Percentiles rank a stretch among this genome's conserved stretches.
Conservation (phyloP, 257 asterid species). For the Anisodus tanguticus region DNA sequence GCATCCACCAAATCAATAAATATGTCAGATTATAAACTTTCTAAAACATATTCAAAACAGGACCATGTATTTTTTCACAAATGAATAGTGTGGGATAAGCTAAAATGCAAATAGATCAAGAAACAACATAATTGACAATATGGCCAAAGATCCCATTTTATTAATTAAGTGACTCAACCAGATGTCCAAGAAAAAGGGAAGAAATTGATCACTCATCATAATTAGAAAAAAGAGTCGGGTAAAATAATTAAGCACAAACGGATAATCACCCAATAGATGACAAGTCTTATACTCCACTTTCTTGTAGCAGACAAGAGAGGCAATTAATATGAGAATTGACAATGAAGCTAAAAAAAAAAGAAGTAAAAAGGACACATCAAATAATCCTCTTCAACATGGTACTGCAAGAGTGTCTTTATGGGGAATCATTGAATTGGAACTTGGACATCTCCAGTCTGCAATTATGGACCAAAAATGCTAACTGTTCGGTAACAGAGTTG, state of each 20-base stretch:
- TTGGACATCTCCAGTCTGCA: constrained; percentile 1
- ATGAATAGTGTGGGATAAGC: neutral
- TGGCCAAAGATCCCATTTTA: too few relatives aligned
- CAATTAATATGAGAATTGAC: neutral
- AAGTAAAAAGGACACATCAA: neutral
- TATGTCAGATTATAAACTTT: too few relatives aligned
- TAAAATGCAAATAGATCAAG: too few relatives aligned
- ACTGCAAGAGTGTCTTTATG: neutral
- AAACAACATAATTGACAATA: too few relatives aligned
- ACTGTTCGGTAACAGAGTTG: neutral
- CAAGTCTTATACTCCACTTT: constrained; percentile 3
- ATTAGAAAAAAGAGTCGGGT: neutral
- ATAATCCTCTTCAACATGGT: constrained; percentile 4
- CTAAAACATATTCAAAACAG: too few relatives aligned
- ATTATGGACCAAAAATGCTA: constrained; percentile 3
- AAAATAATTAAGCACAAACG: neutral
- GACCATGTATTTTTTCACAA: neutral
- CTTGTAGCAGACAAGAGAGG: neutral
- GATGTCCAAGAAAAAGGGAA: neutral
- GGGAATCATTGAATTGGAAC: neutral
- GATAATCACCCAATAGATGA: neutral
- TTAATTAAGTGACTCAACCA: too few relatives aligned
- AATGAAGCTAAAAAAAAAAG: neutral
- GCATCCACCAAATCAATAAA: too few relatives aligned
- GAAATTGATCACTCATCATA: neutral